Evolutionary conservation across 176 grass and related monocot genomes (phyloP).

Genomic region (Cymbopogon citratus): DNA sequence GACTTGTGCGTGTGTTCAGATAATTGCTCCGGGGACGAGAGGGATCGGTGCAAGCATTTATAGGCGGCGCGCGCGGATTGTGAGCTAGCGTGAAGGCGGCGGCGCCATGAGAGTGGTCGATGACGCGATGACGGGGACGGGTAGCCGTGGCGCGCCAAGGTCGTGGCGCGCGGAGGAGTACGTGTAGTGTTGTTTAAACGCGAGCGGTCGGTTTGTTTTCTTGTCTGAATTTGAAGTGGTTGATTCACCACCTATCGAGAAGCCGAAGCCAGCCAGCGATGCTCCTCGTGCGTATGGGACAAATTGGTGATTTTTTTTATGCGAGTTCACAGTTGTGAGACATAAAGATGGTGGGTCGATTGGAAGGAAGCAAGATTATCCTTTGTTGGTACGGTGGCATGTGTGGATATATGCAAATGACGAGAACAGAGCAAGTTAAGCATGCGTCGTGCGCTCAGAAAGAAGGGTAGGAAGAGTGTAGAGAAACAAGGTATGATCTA

Average conservation of each 20-base stretch:
- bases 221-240: not conserved
- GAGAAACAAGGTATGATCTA: not conserved
- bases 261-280: too few relatives aligned
- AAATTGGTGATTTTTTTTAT: not conserved
- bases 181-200: constrained; percentile 11
- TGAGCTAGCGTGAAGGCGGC: not conserved
- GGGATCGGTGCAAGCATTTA: constrained; percentile 26
- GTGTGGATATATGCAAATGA: not conserved
- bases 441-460: constrained; percentile 20
- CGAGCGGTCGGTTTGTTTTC: not conserved
- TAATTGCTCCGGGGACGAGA: constrained; percentile 4
- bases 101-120: not conserved
- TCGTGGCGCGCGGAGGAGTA: constrained; percentile 4
- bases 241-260: too few relatives aligned
- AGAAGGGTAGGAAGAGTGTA: constrained; percentile 21
- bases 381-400: not conserved
- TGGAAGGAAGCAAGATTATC: not conserved
- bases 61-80: constrained; percentile 15
- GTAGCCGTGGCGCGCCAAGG: constrained; percentile 26
- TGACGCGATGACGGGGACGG: constrained; percentile 12
- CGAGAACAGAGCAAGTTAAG: not conserved
- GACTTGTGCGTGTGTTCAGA: constrained; percentile 4
- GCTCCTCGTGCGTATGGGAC: not conserved
- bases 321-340: not conserved
- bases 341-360: not conserved